Evolutionary conservation across 208 protist species (phyloP).

Genomic region (Herpetomonas samuelpessoai): DNA sequence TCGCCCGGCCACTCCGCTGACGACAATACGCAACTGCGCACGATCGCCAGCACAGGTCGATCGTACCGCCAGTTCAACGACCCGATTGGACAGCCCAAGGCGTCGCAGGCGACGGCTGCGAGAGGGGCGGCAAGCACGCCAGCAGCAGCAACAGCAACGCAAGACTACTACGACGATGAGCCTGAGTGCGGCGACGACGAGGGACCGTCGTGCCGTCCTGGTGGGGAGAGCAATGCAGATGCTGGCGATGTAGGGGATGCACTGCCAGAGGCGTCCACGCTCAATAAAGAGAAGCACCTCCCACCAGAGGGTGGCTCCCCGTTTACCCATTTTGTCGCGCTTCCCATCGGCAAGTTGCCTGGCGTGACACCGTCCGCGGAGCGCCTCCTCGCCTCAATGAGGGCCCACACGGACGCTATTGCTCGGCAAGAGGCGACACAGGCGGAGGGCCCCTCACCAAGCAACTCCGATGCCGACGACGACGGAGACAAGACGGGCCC

Average conservation of each 20-base stretch:
- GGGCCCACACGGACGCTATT: slow-evolving; percentile 16
- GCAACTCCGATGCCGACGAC: neutral
- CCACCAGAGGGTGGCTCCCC: slow-evolving; percentile 3
- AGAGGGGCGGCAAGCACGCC: neutral
- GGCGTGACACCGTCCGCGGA: slow-evolving; percentile 21
- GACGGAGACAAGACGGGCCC: neutral
- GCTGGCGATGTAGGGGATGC: neutral
- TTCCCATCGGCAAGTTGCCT: slow-evolving; percentile 62
- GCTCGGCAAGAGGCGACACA: neutral
- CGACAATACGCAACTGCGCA: slow-evolving; percentile 17
- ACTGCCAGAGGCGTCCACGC: neutral
- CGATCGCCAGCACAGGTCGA: slow-evolving; percentile 21
- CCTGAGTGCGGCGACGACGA: slow-evolving; percentile 3
- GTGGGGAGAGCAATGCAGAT: neutral
- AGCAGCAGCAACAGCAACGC: neutral
- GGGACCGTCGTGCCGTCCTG: neutral
- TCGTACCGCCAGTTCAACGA: slow-evolving; percentile 38
- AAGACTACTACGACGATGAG: slow-evolving; percentile 11
- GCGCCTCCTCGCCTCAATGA: slow-evolving; percentile 26
- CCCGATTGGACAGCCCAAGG: slow-evolving; percentile 16
- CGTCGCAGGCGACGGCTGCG: slow-evolving; percentile 14
- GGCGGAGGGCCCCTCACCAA: too few species aligned
- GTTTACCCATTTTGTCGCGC: slow-evolving; percentile 83
- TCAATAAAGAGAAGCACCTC: slow-evolving; percentile 9
- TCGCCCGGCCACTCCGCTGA: slow-evolving; percentile 20